Conservation (phyloP, 129 eudicot genomes). For the Arctium minus region DNA sequence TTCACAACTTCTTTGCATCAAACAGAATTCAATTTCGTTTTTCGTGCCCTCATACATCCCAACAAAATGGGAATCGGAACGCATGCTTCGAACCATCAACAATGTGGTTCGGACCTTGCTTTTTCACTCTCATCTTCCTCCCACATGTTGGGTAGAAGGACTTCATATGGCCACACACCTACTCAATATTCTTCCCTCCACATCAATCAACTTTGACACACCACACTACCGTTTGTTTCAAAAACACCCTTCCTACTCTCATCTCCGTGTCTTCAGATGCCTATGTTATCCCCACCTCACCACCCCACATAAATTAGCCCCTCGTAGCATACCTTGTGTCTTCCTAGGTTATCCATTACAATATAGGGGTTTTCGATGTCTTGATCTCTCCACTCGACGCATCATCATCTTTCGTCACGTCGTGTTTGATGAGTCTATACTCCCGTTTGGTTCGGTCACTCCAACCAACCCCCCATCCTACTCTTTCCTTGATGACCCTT, state of each 20-base stretch:
- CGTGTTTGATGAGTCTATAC: neutral
- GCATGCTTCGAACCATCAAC: neutral
- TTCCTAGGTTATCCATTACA: no score
- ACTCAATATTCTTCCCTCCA: neutral
- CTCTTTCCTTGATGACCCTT: no score
- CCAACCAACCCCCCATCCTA: no score
- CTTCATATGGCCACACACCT: neutral
- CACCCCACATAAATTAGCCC: neutral
- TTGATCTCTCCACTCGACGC: neutral
- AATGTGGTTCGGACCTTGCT: neutral
- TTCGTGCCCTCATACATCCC: no score
- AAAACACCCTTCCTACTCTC: neutral
- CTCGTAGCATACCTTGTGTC: no score
- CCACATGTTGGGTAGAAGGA: neutral
- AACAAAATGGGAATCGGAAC: no score
- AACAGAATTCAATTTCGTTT: no score
- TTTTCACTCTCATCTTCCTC: no score
- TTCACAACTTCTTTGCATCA: no score
- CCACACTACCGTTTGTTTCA: neutral
- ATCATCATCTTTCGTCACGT: no score
- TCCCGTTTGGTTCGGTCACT: neutral
- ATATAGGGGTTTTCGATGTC: no score
- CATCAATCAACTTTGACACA: neutral
- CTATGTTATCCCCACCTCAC: neutral
- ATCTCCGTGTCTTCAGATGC: no score